Conservation (phyloP, 306 rosid species). For the Trichosanthes truncata region DNA sequence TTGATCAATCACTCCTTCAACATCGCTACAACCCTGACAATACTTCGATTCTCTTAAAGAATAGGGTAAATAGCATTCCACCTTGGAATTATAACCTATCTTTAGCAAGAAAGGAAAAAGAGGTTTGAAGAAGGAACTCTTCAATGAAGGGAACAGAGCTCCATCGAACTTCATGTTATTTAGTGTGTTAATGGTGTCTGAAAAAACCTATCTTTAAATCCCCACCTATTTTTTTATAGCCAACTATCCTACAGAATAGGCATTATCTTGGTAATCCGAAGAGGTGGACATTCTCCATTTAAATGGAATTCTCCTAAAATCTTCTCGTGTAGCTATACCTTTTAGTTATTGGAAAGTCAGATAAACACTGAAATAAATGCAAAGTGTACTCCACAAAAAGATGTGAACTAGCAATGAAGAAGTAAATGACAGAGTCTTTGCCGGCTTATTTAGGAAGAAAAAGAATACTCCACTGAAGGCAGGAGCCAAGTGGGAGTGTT, state of each 20-base stretch:
- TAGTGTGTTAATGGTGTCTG: neutral
- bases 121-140: neutral
- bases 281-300: neutral
- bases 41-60: neutral
- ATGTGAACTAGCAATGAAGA: neutral
- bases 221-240: neutral
- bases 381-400: neutral
- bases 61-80: neutral
- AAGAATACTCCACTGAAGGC: neutral
- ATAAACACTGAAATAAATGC: neutral
- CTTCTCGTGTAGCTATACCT: neutral
- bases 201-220: neutral
- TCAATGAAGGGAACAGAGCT: neutral
- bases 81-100: neutral
- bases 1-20: neutral
- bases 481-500: neutral
- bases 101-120: neutral
- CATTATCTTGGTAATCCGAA: neutral
- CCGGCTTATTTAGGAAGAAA: neutral
- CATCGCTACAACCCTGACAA: neutral
- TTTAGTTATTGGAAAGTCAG: neutral
- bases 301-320: neutral
- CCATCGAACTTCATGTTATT: neutral
- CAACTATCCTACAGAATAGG: neutral
- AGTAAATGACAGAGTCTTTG: neutral